Percentiles rank a stretch among this genome's conserved stretches.
Evolutionary conservation across 345 rosid species (phyloP).

Genomic region (Murraya paniculata): DNA sequence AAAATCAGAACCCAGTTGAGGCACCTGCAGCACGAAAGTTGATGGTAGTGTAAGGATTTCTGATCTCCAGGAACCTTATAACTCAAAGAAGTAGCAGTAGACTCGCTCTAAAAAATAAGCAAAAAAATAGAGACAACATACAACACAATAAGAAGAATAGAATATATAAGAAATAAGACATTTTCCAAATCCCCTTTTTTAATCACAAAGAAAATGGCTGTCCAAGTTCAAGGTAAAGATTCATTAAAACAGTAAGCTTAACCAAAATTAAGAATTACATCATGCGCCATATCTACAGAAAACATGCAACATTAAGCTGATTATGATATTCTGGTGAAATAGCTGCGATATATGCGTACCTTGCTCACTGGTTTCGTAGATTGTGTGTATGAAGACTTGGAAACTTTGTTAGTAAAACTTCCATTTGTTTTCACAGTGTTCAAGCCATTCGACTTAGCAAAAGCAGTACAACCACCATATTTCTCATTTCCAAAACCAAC

Average conservation of each 20-base stretch:
- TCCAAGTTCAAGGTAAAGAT: no score
- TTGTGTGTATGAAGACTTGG: constrained; percentile 29
- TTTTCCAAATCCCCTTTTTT: no score
- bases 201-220: background rate
- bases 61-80: background rate
- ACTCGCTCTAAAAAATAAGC: background rate
- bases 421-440: constrained; percentile 33
- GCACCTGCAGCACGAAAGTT: constrained; percentile 27
- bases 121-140: background rate
- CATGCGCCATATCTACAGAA: background rate
- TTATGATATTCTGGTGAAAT: background rate
- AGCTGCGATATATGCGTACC: constrained; percentile 29
- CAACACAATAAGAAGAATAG: background rate
- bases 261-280: background rate
- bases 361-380: constrained; percentile 38
- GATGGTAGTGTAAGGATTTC: background rate
- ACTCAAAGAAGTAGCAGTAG: background rate
- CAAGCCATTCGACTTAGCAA: constrained; percentile 22
- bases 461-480: constrained; percentile 26
- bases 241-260: background rate
- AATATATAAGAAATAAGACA: no score
- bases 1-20: constrained; percentile 33
- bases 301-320: background rate
- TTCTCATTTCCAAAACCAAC: constrained; percentile 32
- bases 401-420: constrained; percentile 27